Conservation (phyloP, 345 rosid species). For the Rubroshorea leprosula region DNA sequence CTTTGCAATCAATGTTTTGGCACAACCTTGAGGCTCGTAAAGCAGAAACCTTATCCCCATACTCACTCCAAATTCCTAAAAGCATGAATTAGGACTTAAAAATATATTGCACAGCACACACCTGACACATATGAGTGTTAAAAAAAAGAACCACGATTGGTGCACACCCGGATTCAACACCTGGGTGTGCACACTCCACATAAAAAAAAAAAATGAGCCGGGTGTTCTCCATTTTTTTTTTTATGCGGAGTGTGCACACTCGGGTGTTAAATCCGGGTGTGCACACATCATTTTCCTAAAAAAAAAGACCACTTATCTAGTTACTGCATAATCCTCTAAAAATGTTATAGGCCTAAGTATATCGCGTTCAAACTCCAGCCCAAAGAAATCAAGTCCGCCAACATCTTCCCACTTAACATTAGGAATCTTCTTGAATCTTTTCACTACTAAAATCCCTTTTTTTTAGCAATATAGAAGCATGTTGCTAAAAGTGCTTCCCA, state of each 20-base stretch:
- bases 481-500: too few species aligned
- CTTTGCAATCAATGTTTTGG: constrained; percentile 94
- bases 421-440: constrained; percentile 95
- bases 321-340: constrained; percentile 71
- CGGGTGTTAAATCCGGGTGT: too few species aligned
- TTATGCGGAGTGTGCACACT: too few species aligned
- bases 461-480: too few species aligned
- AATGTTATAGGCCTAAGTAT: constrained; percentile 61
- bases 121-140: background rate
- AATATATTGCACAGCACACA: background rate
- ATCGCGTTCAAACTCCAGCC: constrained; percentile 60
- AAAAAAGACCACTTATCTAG: background rate
- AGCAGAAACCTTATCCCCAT: constrained; percentile 87
- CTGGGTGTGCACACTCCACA: too few species aligned
- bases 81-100: constrained; percentile 1
- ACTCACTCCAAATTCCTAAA: constrained; percentile 67
- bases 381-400: constrained; percentile 75
- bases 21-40: constrained; percentile 99
- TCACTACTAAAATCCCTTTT: too few species aligned
- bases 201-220: background rate
- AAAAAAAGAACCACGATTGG: background rate
- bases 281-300: too few species aligned
- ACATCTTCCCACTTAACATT: constrained; percentile 91
- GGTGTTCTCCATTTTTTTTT: too few species aligned
- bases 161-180: too few species aligned